Base-by-base conservation (phyloP, 176 grass and related monocot genomes). In the Aechmea fasciata region DNA sequence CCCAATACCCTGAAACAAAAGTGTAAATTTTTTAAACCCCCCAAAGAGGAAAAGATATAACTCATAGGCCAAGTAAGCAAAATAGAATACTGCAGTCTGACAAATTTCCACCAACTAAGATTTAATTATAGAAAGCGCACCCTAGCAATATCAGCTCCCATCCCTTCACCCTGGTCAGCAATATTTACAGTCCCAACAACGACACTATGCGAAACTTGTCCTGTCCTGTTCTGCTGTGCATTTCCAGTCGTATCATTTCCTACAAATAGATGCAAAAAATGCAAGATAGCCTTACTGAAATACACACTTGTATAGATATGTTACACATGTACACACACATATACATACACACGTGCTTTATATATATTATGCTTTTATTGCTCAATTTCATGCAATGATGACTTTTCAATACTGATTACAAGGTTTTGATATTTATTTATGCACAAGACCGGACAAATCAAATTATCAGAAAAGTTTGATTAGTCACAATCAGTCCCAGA, bases 1-100 rank as follows among this genome's bases (percentile, higher is more conserved):
- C 11, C 54, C 79, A 79, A 96, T 76, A 79, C 77, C 83, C 93
- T 96, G 78, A 82, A 66, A 77, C 74, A 63, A 73, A 23, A 23
- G 19, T 7, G 3, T 7, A 69, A 50, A 79, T 47, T 50, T 2
- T 2, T 66, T 29, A 61, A 19, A 9, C n/a, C 12, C 17, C 14
- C 13, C 20, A 22, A 61, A 61, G 15, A 18, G n/a, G 22, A 19
- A 61, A 61, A 61, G 6, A 9, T 61, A 19, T 15, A 61, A 19
- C 55, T 18, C 7, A 61, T 7, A 61, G n/a, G 20, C 15, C 55
- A 61, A 61, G 55, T 18, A 61, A n/a, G n/a, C n/a, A n/a, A 15
- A 61, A 19, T 61, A 9, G 13, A 17, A 41, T 41, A 61, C 55
- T 75, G 63, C 14, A 73, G 20, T 64, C 61, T 48, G 64, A 48